Evolutionary conservation across 768 basidiomycete species (phyloP).

Genomic region (Suillus subaureus): DNA sequence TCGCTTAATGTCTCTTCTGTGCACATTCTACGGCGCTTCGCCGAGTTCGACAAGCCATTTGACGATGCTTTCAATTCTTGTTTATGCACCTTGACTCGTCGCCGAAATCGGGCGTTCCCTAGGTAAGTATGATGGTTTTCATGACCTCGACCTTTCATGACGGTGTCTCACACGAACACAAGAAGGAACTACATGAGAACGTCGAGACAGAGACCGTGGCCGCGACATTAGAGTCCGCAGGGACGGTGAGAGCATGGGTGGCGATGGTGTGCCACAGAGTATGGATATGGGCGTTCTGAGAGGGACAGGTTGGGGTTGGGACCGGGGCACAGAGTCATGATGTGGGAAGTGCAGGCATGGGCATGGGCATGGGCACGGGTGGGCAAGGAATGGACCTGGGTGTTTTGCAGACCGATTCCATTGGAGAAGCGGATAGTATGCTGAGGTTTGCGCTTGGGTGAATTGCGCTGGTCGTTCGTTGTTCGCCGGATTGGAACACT

Average conservation of each 20-base stretch:
- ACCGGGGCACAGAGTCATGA: no score
- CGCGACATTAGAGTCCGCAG: no score
- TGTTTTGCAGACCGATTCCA: constrained; percentile 11
- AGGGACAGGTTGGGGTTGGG: no score
- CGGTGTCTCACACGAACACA: not conserved
- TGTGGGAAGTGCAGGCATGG: not conserved
- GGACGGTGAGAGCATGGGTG: no score
- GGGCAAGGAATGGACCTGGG: constrained; percentile 3
- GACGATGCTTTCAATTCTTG: constrained; percentile 37
- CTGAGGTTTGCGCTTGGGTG: constrained; percentile 33
- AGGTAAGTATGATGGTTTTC: constrained; percentile 21
- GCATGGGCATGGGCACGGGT: not conserved
- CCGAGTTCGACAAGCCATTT: constrained; percentile 46
- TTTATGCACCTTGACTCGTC: constrained; percentile 17
- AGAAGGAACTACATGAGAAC: not conserved
- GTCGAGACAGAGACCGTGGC: not conserved
- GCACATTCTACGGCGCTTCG: constrained; percentile 36
- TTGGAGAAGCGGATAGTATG: constrained; percentile 30
- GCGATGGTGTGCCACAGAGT: no score
- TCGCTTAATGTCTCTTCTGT: constrained; percentile 22
- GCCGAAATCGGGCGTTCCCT: constrained; percentile 20
- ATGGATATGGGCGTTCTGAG: no score
- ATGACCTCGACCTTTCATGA: not conserved
- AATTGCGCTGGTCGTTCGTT: constrained; percentile 4
- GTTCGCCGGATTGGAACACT: not conserved